Evolutionary conservation across 2,329 filamentous ascomycete genomes (phyloP).

Genomic region (Lecanicillium sp.): DNA sequence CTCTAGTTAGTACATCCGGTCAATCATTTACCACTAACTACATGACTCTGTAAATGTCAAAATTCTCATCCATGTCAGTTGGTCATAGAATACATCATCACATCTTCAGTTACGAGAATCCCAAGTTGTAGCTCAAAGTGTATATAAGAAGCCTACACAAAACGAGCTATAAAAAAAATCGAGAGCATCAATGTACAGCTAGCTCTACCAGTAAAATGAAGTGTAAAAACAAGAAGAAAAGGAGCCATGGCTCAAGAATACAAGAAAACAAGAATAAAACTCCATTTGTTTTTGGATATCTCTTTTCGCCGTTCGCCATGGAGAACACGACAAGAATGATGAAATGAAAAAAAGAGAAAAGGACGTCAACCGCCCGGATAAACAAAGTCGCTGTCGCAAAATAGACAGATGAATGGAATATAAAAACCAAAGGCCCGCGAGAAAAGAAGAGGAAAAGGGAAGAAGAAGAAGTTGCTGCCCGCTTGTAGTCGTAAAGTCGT

Average conservation of each 20-base stretch:
- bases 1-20: too few species aligned
- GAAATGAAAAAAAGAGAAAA: neutral
- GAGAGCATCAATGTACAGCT: too few species aligned
- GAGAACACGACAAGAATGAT: neutral
- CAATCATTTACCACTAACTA: too few species aligned
- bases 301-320: neutral
- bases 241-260: neutral
- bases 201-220: too few species aligned
- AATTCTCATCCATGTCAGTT: too few species aligned
- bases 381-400: neutral
- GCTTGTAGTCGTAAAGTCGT: slow-evolving; percentile 6
- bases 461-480: slow-evolving; percentile 1
- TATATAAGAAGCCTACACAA: neutral
- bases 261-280: neutral
- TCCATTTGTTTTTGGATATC: neutral
- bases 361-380: neutral
- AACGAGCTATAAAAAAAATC: neutral
- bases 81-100: too few species aligned
- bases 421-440: slow-evolving; percentile 1
- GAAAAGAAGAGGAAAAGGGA: slow-evolving; percentile 6
- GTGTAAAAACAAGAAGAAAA: neutral
- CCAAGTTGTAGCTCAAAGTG: too few species aligned
- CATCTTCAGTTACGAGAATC: too few species aligned
- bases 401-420: neutral
- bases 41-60: too few species aligned